Conservation (phyloP, 2,329 filamentous ascomycete species). For the Berkeleyomyces rouxiae region DNA sequence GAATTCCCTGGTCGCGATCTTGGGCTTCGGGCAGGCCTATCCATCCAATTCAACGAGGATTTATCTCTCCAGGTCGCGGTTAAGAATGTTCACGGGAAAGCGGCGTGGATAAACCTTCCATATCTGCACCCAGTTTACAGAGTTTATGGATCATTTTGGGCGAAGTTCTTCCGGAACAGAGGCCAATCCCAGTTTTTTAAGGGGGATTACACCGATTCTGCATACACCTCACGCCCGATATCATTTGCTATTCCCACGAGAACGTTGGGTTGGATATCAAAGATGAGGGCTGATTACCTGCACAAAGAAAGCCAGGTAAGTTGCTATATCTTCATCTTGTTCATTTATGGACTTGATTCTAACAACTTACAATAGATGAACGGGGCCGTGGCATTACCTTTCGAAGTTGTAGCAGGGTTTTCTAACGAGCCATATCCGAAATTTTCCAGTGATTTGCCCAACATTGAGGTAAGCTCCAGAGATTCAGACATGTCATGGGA, state of each 20-base stretch:
- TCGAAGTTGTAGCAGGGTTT: background rate
- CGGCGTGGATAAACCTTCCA: background rate
- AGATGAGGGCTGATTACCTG: background rate
- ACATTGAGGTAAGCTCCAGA: background rate
- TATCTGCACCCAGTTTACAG: constrained; percentile 4
- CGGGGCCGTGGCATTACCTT: background rate
- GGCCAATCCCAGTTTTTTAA: constrained; percentile 4
- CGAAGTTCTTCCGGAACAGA: constrained; percentile 6
- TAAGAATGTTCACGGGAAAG: background rate
- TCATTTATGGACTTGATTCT: background rate
- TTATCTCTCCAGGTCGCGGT: background rate
- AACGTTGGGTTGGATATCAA: background rate
- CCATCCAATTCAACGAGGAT: background rate
- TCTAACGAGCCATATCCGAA: constrained; percentile 1
- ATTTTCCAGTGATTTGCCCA: background rate
- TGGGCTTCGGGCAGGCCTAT: background rate
- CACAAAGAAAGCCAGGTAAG: background rate
- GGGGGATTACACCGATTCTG: background rate
- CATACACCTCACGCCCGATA: background rate
- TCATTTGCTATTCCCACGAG: constrained; percentile 5
- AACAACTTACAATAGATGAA: background rate
- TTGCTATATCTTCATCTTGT: no score
- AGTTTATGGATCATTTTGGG: constrained; percentile 2
- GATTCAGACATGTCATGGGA: background rate
- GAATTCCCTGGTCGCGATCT: constrained; percentile 2